Evolutionary conservation across 1,284 basidiomycete species (phyloP).

Genomic region (Marasmius fiardii): DNA sequence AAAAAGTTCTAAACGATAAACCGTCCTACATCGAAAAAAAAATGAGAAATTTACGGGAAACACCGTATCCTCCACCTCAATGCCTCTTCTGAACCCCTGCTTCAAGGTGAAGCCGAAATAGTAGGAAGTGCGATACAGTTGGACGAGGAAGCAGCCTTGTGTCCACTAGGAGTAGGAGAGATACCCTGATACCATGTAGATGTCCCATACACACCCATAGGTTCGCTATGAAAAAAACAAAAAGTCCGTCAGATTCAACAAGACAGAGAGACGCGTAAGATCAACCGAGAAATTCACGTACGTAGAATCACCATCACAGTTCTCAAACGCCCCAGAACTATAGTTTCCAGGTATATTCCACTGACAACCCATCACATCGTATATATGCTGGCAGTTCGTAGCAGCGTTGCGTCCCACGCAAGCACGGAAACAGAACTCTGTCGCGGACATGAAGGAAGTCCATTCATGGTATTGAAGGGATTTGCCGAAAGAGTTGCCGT

Average conservation of each 20-base stretch:
- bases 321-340: constrained; percentile 42
- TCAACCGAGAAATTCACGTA: no score
- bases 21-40: no score
- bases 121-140: constrained; percentile 43
- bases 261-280: constrained; percentile 12
- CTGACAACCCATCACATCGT: constrained; percentile 53
- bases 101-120: no score
- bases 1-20: no score
- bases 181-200: constrained; percentile 58
- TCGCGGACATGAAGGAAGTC: constrained; percentile 51
- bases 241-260: no score
- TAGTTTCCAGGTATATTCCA: constrained; percentile 63
- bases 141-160: constrained; percentile 43
- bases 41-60: no score
- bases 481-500: constrained; percentile 49
- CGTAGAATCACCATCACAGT: constrained; percentile 41
- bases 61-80: no score
- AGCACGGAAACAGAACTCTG: constrained; percentile 62
- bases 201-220: constrained; percentile 62
- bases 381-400: constrained; percentile 53
- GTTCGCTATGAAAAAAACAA: constrained; percentile 33
- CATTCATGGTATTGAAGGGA: constrained; percentile 52
- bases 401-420: constrained; percentile 56
- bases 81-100: no score
- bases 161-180: constrained; percentile 47